Evolutionary conservation across 2,329 filamentous ascomycete species (phyloP), one percentile per base, ranked within the genome.

Genomic region (Pseudodiploospora longispora): DNA sequence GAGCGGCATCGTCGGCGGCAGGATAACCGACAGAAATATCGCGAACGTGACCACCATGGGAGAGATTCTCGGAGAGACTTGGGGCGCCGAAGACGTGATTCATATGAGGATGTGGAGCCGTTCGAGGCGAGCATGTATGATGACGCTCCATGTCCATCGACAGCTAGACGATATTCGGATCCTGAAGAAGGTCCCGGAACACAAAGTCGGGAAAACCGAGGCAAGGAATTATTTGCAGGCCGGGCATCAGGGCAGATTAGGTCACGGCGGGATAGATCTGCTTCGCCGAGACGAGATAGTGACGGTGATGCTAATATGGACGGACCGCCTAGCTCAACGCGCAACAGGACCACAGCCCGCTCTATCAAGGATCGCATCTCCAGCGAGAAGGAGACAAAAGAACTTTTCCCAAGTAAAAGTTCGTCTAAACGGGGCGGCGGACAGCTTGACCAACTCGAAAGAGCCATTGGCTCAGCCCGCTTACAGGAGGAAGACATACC

Each of bases 41-140:
- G 81, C 50, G 79, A 82, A 28, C 72, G 79, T 27, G 78, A 72
- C 32, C 58, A 57, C 4, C 58, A 57, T n/a, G 43, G 32, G 8
- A 19, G 38, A 19, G 41, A 48, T 19, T 48, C 55, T 43, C 48
- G 55, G 4, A 56, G 61, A 32, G 60, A 61, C 30, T 52, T 52
- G n/a, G 58, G 59, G 45, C 54, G 58, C 30, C 54, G 59, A 33
- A 54, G 61, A 27, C 67, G 71, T 44, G 64, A 57, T 19, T 70
- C 74, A 38, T 19, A 19, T 19, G 19, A 19, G 6, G 68, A 63
- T 6, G 73, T 75, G 32, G 69, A 72, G 47, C 65, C 69, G 0
- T 91, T 88, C 54, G 80, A 85, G 55, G 85, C 82, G 32, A 85
- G 78, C 56, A 84, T 95, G 71, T 95, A 94, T 63, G 88, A 93